A percentile compares a stretch with the other conserved stretches of the same genome.
Evolutionary conservation across 2,329 filamentous ascomycete species (phyloP).

Genomic region (Aureobasidium mangrovei): DNA sequence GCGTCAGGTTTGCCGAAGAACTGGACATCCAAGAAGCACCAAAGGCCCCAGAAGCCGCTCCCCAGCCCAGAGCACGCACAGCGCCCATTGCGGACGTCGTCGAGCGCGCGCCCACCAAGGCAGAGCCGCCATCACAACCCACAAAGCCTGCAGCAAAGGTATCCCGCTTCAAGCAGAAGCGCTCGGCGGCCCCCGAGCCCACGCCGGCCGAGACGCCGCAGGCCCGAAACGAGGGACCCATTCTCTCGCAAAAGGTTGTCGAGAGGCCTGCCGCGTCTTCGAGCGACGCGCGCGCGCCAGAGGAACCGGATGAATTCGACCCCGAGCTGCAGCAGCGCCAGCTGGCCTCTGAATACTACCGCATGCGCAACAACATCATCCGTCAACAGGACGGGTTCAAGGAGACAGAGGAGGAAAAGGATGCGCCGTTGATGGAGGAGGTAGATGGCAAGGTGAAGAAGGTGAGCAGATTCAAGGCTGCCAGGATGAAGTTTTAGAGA

Average conservation of each 20-base stretch:
- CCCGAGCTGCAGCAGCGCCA: constrained; percentile 64
- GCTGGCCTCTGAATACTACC: constrained; percentile 74
- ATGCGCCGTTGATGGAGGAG: constrained; percentile 49
- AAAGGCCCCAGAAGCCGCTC: constrained; percentile 16
- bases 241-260: constrained; percentile 51
- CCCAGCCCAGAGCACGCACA: neutral
- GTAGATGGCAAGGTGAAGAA: constrained; percentile 29
- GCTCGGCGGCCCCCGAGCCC: neutral
- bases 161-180: constrained; percentile 33
- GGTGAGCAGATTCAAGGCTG: constrained; percentile 31
- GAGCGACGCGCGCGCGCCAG: constrained; percentile 27
- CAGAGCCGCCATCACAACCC: constrained; percentile 11
- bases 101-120: constrained; percentile 22
- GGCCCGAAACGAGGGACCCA: constrained; percentile 16
- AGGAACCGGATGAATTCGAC: constrained; percentile 47
- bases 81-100: constrained; percentile 26
- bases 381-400: constrained; percentile 75
- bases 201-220: neutral
- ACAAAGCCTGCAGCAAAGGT: constrained; percentile 26
- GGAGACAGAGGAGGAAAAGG: constrained; percentile 51
- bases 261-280: constrained; percentile 37
- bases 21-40: constrained; percentile 50
- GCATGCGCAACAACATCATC: constrained; percentile 72
- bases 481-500: constrained; percentile 22
- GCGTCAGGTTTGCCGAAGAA: constrained; percentile 68